Evolutionary conservation across 225 moss, liverwort and hornwort genomes (phyloP).

Genomic region (Polytrichum commune): DNA sequence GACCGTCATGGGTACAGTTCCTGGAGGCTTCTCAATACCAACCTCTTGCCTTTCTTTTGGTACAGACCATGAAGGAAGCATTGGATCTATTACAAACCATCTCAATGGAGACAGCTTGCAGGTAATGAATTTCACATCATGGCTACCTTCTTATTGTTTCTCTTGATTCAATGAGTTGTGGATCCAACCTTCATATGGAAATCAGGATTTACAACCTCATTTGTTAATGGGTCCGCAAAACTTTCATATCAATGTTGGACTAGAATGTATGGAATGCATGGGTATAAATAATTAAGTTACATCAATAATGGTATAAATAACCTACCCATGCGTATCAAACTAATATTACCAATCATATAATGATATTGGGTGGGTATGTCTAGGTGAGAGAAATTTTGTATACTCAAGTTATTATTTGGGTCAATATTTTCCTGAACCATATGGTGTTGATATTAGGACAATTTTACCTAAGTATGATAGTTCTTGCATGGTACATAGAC

Average conservation of each 20-base stretch:
- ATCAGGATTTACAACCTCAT: no score
- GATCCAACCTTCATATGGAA: not conserved
- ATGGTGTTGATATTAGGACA: no score
- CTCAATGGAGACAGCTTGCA: constrained; percentile 19
- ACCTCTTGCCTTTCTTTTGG: constrained; percentile 13
- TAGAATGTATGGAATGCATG: no score
- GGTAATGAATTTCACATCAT: constrained; percentile 6
- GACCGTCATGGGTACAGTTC: constrained; percentile 32
- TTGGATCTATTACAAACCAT: not conserved
- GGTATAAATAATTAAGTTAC: not conserved
- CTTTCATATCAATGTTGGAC: not conserved
- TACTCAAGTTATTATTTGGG: no score
- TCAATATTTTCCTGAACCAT: no score
- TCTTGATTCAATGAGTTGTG: not conserved
- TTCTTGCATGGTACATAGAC: no score
- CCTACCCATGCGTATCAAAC: no score
- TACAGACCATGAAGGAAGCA: constrained; percentile 23
- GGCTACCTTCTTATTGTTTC: not conserved
- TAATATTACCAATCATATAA: no score
- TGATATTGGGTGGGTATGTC: no score
- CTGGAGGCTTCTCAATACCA: not conserved
- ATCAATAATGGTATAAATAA: no score
- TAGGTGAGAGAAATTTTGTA: no score
- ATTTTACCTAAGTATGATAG: no score
- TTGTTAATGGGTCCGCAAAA: not conserved